phyloP scores from a whole-genome alignment of 1,284 basidiomycete species.

The Irpex sp. region DNA sequence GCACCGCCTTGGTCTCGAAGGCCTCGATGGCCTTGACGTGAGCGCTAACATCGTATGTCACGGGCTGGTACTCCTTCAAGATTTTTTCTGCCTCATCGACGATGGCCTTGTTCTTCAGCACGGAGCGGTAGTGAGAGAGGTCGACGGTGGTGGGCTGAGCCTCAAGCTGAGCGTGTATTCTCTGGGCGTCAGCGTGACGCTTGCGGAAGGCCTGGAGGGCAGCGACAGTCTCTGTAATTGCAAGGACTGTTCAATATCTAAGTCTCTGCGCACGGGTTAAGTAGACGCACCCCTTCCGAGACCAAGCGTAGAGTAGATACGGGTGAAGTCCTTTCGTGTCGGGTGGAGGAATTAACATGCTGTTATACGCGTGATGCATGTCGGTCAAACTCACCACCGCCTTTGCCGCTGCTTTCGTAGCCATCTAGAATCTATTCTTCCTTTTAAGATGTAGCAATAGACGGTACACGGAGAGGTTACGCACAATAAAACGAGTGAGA shows the following conservation, averaged over 20 bases:
- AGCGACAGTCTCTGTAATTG: conserved; percentile 74
- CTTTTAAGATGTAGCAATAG: not conserved
- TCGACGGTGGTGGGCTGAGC: conserved; percentile 81
- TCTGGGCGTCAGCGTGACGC: conserved; percentile 87
- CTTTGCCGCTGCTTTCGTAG: conserved; percentile 76
- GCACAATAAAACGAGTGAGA: conserved; percentile 8
- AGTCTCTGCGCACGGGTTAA: not conserved
- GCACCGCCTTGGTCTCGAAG: conserved; percentile 94
- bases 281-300: conserved; percentile 78
- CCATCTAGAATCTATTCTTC: conserved; percentile 45
- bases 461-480: not conserved
- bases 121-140: conserved; percentile 86
- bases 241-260: not conserved
- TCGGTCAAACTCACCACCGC: conserved; percentile 58
- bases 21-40: conserved; percentile 96
- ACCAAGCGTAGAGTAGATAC: conserved; percentile 87
- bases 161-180: conserved; percentile 67
- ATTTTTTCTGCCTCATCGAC: conserved; percentile 93
- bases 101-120: conserved; percentile 91
- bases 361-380: conserved; percentile 9
- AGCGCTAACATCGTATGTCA: conserved; percentile 90
- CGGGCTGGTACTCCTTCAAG: conserved; percentile 89
- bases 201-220: conserved; percentile 95
- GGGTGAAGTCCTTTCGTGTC: conserved; percentile 76
- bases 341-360: conserved; percentile 16